Evolutionary conservation across 1,284 basidiomycete species (phyloP), one percentile per base, ranked within the genome.

Genomic region (Sutorius eximius): DNA sequence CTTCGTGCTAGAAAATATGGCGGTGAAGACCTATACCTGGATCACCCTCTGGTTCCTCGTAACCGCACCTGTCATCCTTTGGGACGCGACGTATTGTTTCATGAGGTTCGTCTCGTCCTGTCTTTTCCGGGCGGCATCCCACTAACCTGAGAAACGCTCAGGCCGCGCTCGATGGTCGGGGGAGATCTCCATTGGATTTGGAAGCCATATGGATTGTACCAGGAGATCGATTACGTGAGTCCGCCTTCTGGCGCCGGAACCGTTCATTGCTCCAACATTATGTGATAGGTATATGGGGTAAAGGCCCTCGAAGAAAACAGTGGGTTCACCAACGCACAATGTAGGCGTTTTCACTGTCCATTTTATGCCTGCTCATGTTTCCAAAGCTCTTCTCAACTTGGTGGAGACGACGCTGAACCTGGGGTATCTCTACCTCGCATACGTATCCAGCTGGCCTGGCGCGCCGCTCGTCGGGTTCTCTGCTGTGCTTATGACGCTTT

Each of bases 141-240:
- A 37, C 44, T 7, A 10, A 6, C 27, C 55, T 27, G 13, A 11
- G 8, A 5, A 50, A 44, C 16, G 1, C 51, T 5, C 29, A 82
- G 83, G 46, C 86, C 84, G 5, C 77, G 83, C 24, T 84, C 82
- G 8, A 82, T 88, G 77, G 65, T 69, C n/a, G 91, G 90, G 2
- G 93, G 93, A 2, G 90, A 93, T 72, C 76, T 93, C 38, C 86
- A 91, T 61, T 94, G 90, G 91, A 82, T 95, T 46, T 95, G 92
- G 93, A 77, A 81, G 59, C 91, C 91, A 2, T 94, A 94, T 68
- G 81, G 75, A 52, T 65, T 90, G 30, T 93, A 93, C 70, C 86
- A 88, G 61, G 75, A 87, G 43, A 76, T 95, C 50, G 88, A 91
- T 67, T 76, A 78, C 56, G 83, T 83, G 58, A 56, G 75, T 73